A percentile compares a stretch with the other conserved stretches of the same genome.
Evolutionary conservation across 2,329 filamentous ascomycete species (phyloP).

Genomic region (Fusarium liriodendri): DNA sequence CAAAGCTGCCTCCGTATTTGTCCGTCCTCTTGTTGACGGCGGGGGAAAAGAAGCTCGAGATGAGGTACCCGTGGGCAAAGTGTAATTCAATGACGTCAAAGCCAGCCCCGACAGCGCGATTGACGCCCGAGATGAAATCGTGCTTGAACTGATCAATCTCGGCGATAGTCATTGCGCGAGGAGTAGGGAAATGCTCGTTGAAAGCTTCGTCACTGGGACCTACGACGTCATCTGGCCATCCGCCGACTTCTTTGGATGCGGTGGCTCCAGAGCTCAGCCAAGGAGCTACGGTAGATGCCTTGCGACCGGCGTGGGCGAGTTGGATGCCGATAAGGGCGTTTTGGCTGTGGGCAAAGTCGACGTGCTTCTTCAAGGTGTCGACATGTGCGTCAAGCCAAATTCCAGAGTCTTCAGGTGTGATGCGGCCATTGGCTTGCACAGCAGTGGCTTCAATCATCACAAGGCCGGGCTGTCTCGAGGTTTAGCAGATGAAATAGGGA

Average conservation of each 20-base stretch:
- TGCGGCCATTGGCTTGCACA: conserved; percentile 75
- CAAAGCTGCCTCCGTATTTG: conserved; percentile 74
- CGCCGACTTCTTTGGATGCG: conserved; percentile 61
- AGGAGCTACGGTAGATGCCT: conserved; percentile 62
- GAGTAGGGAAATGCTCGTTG: conserved; percentile 66
- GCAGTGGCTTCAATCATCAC: conserved; percentile 76
- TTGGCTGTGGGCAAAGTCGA: conserved; percentile 77
- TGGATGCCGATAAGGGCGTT: conserved; percentile 75
- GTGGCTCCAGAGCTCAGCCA: conserved; percentile 61
- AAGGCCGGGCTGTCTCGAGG: conserved; percentile 61
- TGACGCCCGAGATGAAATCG: conserved; percentile 66
- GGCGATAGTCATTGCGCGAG: conserved; percentile 71
- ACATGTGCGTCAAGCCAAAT: conserved; percentile 80
- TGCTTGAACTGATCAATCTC: conserved; percentile 75
- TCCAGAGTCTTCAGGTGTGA: conserved; percentile 75
- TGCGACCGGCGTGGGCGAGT: conserved; percentile 75
- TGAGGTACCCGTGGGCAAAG: conserved; percentile 81
- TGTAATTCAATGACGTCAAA: conserved; percentile 80
- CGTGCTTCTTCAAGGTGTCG: conserved; percentile 65
- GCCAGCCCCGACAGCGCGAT: conserved; percentile 71
- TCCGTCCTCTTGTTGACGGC: conserved; percentile 77
- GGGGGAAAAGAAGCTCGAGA: conserved; percentile 77
- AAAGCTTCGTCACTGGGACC: conserved; percentile 64
- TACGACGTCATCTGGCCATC: conserved; percentile 65
- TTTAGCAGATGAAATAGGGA: neutral